Conservation (phyloP, 441 rosid species). For the Pelargonium cotyledonis region DNA sequence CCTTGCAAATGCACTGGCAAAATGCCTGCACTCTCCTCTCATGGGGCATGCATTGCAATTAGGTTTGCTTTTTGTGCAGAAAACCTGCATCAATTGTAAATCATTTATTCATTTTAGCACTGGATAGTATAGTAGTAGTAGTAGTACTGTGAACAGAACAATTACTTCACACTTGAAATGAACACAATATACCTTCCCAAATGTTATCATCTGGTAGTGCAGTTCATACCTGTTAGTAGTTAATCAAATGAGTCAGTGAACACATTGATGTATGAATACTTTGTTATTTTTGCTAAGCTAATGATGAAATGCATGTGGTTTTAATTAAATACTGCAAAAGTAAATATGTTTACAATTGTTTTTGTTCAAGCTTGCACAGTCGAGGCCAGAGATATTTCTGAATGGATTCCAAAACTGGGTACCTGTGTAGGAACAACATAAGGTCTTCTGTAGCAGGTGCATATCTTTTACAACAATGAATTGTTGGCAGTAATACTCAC, state of each 20-base stretch:
- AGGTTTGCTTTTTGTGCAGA: conserved; percentile 91
- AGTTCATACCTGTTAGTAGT: conserved; percentile 67
- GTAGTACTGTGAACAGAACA: not conserved
- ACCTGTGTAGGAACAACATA: conserved; percentile 37
- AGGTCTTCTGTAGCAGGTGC: conserved; percentile 16
- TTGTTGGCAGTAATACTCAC: conserved; percentile 38
- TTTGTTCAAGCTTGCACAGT: conserved; percentile 92
- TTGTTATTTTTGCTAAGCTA: conserved; percentile 15
- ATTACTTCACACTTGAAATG: conserved; percentile 11
- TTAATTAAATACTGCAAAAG: conserved; percentile 15
- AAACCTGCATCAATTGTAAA: conserved; percentile 59
- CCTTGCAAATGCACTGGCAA: conserved; percentile 99
- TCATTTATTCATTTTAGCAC: conserved; percentile 18
- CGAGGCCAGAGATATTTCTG: conserved; percentile 98
- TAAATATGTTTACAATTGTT: conserved; percentile 51
- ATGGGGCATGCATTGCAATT: conserved; percentile 99
- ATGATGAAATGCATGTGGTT: not conserved
- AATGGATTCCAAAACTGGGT: conserved; percentile 85
- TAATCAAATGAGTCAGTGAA: conserved; percentile 15
- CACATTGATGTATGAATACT: conserved; percentile 9
- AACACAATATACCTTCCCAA: conserved; percentile 72
- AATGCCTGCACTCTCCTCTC: conserved; percentile 98
- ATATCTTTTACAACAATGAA: conserved; percentile 11
- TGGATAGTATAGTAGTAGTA: not conserved
- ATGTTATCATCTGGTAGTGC: conserved; percentile 95